A percentile compares a stretch with the other conserved stretches of the same genome.
Conservation (phyloP, 139 green algal species). For the Tetratostichococcus sp. region DNA sequence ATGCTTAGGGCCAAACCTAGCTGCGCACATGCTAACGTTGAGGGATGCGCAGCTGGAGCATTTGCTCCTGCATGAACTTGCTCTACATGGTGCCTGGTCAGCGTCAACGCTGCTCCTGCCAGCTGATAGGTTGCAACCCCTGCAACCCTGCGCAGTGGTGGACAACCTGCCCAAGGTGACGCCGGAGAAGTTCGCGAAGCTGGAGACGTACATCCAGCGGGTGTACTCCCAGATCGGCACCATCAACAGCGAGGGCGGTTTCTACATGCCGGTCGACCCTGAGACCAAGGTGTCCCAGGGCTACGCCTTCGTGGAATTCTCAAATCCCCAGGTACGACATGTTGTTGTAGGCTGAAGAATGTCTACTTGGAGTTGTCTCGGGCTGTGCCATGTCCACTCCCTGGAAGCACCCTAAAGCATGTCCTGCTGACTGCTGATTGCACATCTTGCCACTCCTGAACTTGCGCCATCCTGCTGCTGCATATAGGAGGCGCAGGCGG, state of each 20-base stretch:
- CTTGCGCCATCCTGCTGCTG: too few relatives aligned
- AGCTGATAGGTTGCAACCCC: too few relatives aligned
- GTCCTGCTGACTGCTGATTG: too few relatives aligned
- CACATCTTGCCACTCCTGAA: background rate
- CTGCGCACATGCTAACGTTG: too few relatives aligned
- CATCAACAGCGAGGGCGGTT: slow-evolving; percentile 63
- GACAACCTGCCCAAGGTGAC: slow-evolving; percentile 87
- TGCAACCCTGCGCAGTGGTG: slow-evolving; percentile 72
- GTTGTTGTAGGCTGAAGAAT: background rate
- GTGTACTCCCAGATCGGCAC: slow-evolving; percentile 82
- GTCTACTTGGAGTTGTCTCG: too few relatives aligned
- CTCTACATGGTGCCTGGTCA: too few relatives aligned
- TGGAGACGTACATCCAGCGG: slow-evolving; percentile 82
- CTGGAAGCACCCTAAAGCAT: too few relatives aligned
- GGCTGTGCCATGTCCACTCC: too few relatives aligned
- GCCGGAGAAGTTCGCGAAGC: slow-evolving; percentile 93
- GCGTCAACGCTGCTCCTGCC: too few relatives aligned
- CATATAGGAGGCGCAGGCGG: slow-evolving; percentile 44
- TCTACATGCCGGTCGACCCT: slow-evolving; percentile 84
- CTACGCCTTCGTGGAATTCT: slow-evolving; percentile 95
- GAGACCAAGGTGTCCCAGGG: slow-evolving; percentile 75
- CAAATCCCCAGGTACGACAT: slow-evolving; percentile 43
- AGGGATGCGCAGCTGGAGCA: too few relatives aligned
- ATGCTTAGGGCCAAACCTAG: too few relatives aligned
- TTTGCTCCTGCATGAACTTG: too few relatives aligned